Percentiles rank a stretch among this genome's conserved stretches.
These are phyloP conservation scores for Pythium aristosporum DNA, from an alignment of 352 stramenopile genomes.

Conservation along the genomic window DNA sequence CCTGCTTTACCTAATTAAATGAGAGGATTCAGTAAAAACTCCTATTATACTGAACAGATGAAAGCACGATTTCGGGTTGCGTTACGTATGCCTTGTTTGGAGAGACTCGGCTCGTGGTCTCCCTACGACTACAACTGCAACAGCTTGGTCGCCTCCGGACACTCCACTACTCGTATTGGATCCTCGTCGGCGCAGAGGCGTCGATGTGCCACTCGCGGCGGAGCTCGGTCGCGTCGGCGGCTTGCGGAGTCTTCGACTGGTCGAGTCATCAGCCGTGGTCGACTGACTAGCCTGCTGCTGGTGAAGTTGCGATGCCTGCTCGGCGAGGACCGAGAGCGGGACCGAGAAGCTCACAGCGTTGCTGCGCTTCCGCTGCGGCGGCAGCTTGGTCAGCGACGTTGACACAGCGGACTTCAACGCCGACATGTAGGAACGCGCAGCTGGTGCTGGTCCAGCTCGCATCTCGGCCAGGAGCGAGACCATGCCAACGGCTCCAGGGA, in stretches of 20 bases:
- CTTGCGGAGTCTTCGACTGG: neutral
- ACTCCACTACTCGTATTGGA: neutral
- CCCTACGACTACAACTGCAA: neutral
- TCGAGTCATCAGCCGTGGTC: neutral
- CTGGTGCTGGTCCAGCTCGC: neutral
- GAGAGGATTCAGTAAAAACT: neutral
- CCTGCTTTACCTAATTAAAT: slow-evolving; percentile 37
- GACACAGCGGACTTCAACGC: neutral
- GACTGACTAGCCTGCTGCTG: neutral
- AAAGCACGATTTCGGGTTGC: neutral
- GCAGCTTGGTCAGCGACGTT: neutral
- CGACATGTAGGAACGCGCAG: neutral
- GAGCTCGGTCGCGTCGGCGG: neutral
- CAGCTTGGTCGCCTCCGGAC: no score
- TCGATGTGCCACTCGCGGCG: neutral
- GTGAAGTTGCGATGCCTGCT: neutral
- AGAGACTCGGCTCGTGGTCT: neutral
- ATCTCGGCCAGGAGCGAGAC: slow-evolving; percentile 16
- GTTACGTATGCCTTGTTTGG: neutral
- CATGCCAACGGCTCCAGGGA: neutral
- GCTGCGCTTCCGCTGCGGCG: slow-evolving; percentile 20
- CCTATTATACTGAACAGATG: no score
- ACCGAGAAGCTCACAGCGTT: slow-evolving; percentile 19
- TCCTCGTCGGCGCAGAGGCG: neutral
- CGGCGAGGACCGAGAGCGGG: neutral